Base-by-base conservation (phyloP, 2,329 filamentous ascomycete species). In the Hypoxylon sp. region DNA sequence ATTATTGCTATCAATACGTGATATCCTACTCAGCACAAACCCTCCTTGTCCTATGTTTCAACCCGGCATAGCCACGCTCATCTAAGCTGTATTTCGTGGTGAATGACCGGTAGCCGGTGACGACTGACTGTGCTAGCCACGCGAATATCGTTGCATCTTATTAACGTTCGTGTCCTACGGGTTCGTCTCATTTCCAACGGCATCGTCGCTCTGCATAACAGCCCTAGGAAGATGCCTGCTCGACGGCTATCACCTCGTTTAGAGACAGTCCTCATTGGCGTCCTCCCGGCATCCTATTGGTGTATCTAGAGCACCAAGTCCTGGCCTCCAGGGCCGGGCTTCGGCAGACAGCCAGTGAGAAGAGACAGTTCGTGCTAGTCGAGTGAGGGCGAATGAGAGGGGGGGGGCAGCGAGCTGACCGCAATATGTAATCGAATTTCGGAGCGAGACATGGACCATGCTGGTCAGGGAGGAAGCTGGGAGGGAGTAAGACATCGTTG, bases 401-500 rank as follows among this genome's bases (percentile, higher is more conserved):
- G 40, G 36, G 19, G 41, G 19, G 36, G 21, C 9, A 25, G 21
- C n/a, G n/a, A n/a, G n/a, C n/a, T n/a, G n/a, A n/a, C n/a, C n/a
- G 29, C 35, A 6, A 50, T 40, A 44, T 25, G 41, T 19, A 29
- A 26, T 23, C 35, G 25, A n/a, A 41, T 29, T 9, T 49, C 15
- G 34, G 27, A 21, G 46, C 47, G 31, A 55, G 43, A 48, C 43
- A 55, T n/a, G n/a, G n/a, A n/a, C n/a, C n/a, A n/a, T 55, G 3
- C 51, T 36, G 29, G n/a, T 41, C 17, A 43, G 42, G 29, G 26
- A 42, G 37, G 20, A 17, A 42, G 31, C 50, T 44, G 16, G 23
- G 25, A n/a, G n/a, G n/a, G 11, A 35, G 19, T 46, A 35, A 58
- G 55, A 58, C 55, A 58, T 42, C 36, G 30, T 45, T 37, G 16